A percentile compares a stretch with the other conserved stretches of the same genome.
Evolutionary conservation across 306 rosid species (phyloP).

Genomic region (Astragalus membranaceus): DNA sequence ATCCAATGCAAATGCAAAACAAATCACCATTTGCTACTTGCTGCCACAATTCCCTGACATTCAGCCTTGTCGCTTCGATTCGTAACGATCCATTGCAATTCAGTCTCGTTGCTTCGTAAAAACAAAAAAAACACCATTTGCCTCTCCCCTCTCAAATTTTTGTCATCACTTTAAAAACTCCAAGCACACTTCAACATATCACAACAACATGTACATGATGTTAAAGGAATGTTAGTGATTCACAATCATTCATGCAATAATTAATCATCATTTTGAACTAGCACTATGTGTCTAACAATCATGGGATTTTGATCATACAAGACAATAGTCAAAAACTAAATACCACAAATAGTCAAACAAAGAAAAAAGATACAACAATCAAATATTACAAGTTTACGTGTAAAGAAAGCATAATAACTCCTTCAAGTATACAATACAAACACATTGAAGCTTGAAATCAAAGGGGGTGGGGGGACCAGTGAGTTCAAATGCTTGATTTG

Average conservation of each 20-base stretch:
- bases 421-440: constrained; percentile 19
- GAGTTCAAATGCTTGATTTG: neutral
- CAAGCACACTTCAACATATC: neutral
- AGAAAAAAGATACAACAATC: constrained; percentile 7
- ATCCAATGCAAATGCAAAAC: constrained; percentile 15
- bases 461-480: neutral
- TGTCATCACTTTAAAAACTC: neutral
- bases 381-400: constrained; percentile 19
- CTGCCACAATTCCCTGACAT: too few species aligned
- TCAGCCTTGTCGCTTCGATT: too few species aligned
- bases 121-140: constrained; percentile 24
- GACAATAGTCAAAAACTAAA: constrained; percentile 1
- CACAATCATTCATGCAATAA: constrained; percentile 27
- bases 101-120: too few species aligned
- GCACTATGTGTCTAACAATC: constrained; percentile 16
- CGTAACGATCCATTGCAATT: too few species aligned
- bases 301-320: constrained; percentile 7
- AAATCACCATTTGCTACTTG: too few species aligned
- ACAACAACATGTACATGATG: neutral
- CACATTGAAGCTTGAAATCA: too few species aligned
- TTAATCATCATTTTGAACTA: neutral
- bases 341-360: neutral
- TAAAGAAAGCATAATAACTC: constrained; percentile 27
- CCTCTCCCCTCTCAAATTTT: neutral
- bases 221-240: neutral